Evolutionary conservation across 345 rosid genomes (phyloP).

Genomic region (Lepidium aucheri): DNA sequence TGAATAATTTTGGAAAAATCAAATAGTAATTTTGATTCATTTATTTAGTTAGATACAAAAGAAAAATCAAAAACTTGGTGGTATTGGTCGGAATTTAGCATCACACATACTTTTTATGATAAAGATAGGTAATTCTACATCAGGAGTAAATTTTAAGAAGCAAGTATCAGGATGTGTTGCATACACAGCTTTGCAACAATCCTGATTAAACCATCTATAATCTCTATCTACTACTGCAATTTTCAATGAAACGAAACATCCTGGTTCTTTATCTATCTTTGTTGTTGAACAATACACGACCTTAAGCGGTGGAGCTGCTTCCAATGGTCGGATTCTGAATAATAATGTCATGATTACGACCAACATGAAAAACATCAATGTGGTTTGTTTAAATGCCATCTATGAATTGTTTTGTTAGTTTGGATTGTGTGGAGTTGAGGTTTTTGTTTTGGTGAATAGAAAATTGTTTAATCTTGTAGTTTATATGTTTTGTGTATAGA

Average conservation of each 20-base stretch:
- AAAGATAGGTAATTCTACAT: too few species aligned
- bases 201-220: background rate
- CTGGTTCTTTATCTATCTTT: background rate
- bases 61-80: too few species aligned
- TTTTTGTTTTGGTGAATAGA: background rate
- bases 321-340: background rate
- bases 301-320: background rate
- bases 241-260: background rate
- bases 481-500: too few species aligned
- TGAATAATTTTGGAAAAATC: too few species aligned
- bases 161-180: background rate
- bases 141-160: too few species aligned
- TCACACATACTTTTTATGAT: too few species aligned
- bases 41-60: too few species aligned
- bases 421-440: background rate
- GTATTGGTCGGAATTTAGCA: too few species aligned
- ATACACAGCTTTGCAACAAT: background rate
- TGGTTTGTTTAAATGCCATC: background rate
- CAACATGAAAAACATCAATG: background rate
- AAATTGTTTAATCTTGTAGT: background rate
- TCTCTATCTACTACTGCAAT: background rate
- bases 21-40: too few species aligned
- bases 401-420: background rate
- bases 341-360: background rate
- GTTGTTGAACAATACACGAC: background rate